Percentiles rank a stretch among this genome's conserved stretches.
Conservation (phyloP, 805 yeast species). For the Kodamaea fukazawae region DNA sequence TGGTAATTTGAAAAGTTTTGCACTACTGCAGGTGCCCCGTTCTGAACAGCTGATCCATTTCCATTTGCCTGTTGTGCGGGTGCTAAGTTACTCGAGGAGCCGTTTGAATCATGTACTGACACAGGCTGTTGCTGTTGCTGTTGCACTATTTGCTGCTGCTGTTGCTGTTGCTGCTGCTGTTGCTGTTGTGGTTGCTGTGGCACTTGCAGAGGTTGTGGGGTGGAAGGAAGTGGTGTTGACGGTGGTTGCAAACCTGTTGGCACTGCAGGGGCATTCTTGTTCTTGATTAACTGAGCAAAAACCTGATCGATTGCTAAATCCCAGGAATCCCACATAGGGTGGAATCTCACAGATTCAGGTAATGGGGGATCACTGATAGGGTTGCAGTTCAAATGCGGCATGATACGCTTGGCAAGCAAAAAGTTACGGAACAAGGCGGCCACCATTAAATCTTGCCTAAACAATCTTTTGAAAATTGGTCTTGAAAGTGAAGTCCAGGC, state of each 20-base stretch:
- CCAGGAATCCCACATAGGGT: constrained; percentile 98
- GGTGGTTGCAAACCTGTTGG: constrained; percentile 11
- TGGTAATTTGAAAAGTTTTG: constrained; percentile 55
- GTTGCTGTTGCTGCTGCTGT: constrained; percentile 1
- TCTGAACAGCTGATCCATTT: too few relatives aligned
- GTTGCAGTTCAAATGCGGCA: constrained; percentile 91
- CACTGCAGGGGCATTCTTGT: constrained; percentile 13
- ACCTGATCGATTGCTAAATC: constrained; percentile 96
- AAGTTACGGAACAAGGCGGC: constrained; percentile 95
- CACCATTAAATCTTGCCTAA: constrained; percentile 93
- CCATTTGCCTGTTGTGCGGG: neutral
- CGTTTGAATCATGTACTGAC: too few relatives aligned
- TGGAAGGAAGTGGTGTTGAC: neutral
- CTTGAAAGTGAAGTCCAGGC: constrained; percentile 94
- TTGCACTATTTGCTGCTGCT: constrained; percentile 1
- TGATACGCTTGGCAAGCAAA: constrained; percentile 83
- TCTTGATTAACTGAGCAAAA: constrained; percentile 62
- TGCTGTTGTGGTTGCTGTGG: neutral
- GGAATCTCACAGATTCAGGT: constrained; percentile 76
- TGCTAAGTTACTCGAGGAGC: constrained; percentile 5
- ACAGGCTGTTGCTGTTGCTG: constrained; percentile 3
- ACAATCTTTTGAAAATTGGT: constrained; percentile 82
- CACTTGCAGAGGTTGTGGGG: neutral
- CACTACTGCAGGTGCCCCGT: constrained; percentile 6
- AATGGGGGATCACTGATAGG: constrained; percentile 92